These are phyloP conservation scores for Stipa capillata DNA, from an alignment of 176 grass and related monocot genomes.

Conservation along the genomic window DNA sequence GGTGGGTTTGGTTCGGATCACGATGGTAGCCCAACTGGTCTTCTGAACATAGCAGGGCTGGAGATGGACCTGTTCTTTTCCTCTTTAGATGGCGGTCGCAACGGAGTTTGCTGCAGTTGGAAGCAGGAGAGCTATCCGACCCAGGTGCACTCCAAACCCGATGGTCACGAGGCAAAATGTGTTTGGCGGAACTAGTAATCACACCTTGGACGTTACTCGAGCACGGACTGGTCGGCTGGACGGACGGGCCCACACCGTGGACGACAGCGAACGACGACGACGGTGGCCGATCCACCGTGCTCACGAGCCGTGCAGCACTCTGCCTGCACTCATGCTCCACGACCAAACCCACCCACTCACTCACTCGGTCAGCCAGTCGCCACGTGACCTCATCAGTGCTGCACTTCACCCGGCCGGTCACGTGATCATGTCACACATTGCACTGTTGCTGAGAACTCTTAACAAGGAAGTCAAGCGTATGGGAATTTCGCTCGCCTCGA, in stretches of 20 bases:
- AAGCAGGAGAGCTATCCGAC: too few relatives aligned
- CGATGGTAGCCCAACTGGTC: too few relatives aligned
- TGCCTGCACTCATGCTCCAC: background rate
- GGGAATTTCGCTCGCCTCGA: background rate
- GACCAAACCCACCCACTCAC: background rate
- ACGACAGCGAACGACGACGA: background rate
- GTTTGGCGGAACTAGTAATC: too few relatives aligned
- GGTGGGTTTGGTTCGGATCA: background rate
- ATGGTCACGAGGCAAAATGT: background rate
- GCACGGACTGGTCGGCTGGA: background rate
- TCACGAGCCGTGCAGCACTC: background rate
- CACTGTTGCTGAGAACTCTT: background rate
- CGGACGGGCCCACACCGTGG: background rate
- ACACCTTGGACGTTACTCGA: too few relatives aligned
- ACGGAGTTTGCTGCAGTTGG: too few relatives aligned
- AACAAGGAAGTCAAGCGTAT: background rate
- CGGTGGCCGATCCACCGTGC: background rate
- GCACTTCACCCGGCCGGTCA: too few relatives aligned
- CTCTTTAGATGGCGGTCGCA: too few relatives aligned
- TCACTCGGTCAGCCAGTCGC: background rate
- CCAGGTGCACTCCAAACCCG: background rate
- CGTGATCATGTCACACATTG: background rate
- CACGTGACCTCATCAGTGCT: slow-evolving; percentile 2
- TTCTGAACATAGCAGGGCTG: background rate
- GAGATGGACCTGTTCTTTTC: too few relatives aligned